Evolutionary conservation across 2,329 filamentous ascomycete species (phyloP), one percentile per base, ranked within the genome.

Genomic region (Ascochyta lentis): DNA sequence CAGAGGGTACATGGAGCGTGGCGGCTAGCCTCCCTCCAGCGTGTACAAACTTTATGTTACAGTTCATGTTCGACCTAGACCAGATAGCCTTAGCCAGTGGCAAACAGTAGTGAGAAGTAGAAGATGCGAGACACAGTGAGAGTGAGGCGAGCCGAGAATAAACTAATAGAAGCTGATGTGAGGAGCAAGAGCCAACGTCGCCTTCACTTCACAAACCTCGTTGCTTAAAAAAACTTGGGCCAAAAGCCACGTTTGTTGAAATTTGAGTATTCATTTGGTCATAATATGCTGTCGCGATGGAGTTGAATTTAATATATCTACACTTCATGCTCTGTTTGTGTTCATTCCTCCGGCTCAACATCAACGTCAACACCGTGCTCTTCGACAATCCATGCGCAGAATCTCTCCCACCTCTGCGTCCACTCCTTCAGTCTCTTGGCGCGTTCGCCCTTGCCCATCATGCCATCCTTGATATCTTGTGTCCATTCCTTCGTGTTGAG

Each of bases 321-420:
- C 22, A 8, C 16, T 22, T 19, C 29, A 34, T 3, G 6, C n/a
- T 5, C 37, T n/a, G 26, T 35, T 13, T 23, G 4, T 31, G 6
- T 27, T 62, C 46, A 75, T 54, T 73, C 76, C 39, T 78, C 77
- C 7, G 80, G 78, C 13, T 80, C 76, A 40, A 79, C 71, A 54
- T 80, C 80, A 60, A 83, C 80, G 57, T 78, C 76, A n/a, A 66
- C 35, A 69, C 84, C 78, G 84, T 63, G 96, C 77, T 96, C 90
- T 34, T 87, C 81, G 9, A 96, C 89, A 40, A 98, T 82, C 92
- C 92, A 97, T 49, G 92, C 82, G 70, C 93, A 98, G 72, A 95
- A 98, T 69, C 86, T 83, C 79, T 98, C 94, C 86, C 93, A 98
- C 64, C 90, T 86, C 33, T 86, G 78, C 45, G 85, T 84, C 91